Evolutionary conservation across 1,284 basidiomycete genomes (phyloP).

Genomic region (Microbotryum silenes-acaulis): DNA sequence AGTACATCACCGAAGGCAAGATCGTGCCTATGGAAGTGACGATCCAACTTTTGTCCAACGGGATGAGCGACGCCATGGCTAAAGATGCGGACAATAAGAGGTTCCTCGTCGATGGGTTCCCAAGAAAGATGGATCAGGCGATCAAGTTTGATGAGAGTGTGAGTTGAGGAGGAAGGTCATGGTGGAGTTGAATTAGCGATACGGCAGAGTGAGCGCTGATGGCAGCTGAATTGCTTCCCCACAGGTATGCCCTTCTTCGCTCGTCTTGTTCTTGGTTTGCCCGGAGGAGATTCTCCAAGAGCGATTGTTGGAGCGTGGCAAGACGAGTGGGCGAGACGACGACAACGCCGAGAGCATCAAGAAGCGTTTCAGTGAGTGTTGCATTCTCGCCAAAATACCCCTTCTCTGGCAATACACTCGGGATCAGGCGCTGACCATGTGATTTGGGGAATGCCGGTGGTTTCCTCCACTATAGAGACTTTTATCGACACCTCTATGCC

Average conservation of each 20-base stretch:
- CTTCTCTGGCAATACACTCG: neutral
- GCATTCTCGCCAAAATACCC: neutral
- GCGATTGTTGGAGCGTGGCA: slow-evolving; percentile 77
- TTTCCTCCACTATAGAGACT: slow-evolving; percentile 52
- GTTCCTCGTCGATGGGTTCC: slow-evolving; percentile 97
- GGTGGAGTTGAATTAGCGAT: neutral
- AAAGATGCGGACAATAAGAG: slow-evolving; percentile 59
- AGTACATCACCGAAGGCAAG: slow-evolving; percentile 81
- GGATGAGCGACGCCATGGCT: slow-evolving; percentile 59
- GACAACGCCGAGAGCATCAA: slow-evolving; percentile 93
- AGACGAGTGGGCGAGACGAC: slow-evolving; percentile 92
- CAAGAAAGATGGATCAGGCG: slow-evolving; percentile 97
- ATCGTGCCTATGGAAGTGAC: slow-evolving; percentile 98
- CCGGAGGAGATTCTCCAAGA: slow-evolving; percentile 80
- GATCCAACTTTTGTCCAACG: slow-evolving; percentile 87
- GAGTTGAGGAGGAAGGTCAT: slow-evolving; percentile 34
- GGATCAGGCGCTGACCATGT: neutral
- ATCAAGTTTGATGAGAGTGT: slow-evolving; percentile 83
- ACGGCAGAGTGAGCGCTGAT: neutral
- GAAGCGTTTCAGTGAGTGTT: slow-evolving; percentile 79
- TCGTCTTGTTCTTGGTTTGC: slow-evolving; percentile 83
- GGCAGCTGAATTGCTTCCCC: neutral
- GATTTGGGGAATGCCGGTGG: slow-evolving; percentile 6
- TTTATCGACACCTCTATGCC: slow-evolving; percentile 93
- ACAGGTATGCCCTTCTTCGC: slow-evolving; percentile 69